Percentiles rank a stretch among this genome's conserved stretches.
Evolutionary conservation across 805 yeast genomes (phyloP).

Genomic region (Lachancea dasiensis): DNA sequence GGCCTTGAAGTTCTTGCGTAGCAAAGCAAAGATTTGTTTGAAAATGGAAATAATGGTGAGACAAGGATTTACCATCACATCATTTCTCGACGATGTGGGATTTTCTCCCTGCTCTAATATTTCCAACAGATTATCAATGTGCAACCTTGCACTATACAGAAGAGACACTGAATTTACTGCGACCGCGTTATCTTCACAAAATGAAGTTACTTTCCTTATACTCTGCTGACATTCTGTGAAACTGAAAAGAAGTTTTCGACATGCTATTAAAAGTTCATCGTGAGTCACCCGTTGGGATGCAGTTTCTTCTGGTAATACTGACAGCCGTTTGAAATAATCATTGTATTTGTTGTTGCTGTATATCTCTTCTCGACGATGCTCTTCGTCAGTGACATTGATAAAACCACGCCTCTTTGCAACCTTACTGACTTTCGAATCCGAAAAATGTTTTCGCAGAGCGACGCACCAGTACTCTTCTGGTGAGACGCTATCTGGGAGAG

Average conservation of each 20-base stretch:
- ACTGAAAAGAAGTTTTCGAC: conserved; percentile 57
- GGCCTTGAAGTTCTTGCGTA: conserved; percentile 42
- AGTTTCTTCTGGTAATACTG: conserved; percentile 52
- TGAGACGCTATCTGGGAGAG: conserved; percentile 37
- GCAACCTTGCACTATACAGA: conserved; percentile 46
- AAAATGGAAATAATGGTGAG: conserved; percentile 41
- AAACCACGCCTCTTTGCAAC: conserved; percentile 76
- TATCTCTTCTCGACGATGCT: conserved; percentile 17
- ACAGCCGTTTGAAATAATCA: conserved; percentile 59
- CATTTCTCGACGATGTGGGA: conserved; percentile 22
- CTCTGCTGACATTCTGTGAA: conserved; percentile 61
- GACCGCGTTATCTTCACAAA: conserved; percentile 50
- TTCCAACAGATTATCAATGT: conserved; percentile 52
- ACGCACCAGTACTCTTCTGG: conserved; percentile 34
- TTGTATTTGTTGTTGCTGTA: conserved; percentile 41
- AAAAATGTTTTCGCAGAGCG: conserved; percentile 27
- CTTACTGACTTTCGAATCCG: conserved; percentile 35
- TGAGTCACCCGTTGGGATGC: conserved; percentile 22
- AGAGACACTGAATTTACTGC: conserved; percentile 49
- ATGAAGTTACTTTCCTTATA: conserved; percentile 49
- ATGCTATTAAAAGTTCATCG: conserved; percentile 32
- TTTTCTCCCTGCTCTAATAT: conserved; percentile 47
- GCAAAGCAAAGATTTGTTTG: conserved; percentile 42
- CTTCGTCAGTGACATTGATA: conserved; percentile 29
- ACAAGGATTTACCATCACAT: conserved; percentile 34